A percentile compares a stretch with the other conserved stretches of the same genome.
Evolutionary conservation across 78 protist species (phyloP).

Genomic region (Pigoraptor vietnamica): DNA sequence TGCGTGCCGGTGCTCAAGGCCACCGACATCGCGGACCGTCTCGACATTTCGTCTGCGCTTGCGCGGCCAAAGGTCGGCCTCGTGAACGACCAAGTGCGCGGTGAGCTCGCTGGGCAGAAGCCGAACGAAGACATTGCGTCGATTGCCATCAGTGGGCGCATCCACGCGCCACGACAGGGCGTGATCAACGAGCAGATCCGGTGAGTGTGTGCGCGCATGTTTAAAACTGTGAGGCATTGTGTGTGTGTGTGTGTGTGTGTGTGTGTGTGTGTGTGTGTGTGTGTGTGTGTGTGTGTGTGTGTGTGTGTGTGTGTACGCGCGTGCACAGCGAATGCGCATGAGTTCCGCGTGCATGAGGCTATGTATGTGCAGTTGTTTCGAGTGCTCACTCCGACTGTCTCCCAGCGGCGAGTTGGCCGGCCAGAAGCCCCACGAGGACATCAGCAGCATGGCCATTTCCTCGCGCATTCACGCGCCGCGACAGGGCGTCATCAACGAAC

Average conservation of each 20-base stretch:
- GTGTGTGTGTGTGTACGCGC: no score
- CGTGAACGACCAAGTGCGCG: slow-evolving; percentile 1
- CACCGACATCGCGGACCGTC: not conserved
- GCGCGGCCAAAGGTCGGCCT: not conserved
- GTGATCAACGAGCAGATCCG: not conserved
- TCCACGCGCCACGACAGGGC: not conserved
- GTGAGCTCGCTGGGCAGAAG: not conserved
- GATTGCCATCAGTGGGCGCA: not conserved
- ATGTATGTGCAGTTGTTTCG: no score
- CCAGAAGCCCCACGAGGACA: not conserved
- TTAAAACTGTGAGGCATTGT: no score
- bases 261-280: no score
- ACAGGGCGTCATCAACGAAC: not conserved
- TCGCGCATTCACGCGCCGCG: not conserved
- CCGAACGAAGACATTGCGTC: not conserved
- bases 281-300: no score
- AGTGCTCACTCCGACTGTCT: no score
- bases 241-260: no score
- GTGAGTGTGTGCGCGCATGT: no score
- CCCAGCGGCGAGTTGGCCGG: not conserved
- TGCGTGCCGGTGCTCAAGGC: not conserved
- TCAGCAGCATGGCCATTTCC: not conserved
- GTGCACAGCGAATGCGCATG: no score
- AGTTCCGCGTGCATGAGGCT: no score
- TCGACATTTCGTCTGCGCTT: not conserved